A percentile compares a stretch with the other conserved stretches of the same genome.
Conservation (phyloP, 352 stramenopile genomes). For the Pythium phragmitis region DNA sequence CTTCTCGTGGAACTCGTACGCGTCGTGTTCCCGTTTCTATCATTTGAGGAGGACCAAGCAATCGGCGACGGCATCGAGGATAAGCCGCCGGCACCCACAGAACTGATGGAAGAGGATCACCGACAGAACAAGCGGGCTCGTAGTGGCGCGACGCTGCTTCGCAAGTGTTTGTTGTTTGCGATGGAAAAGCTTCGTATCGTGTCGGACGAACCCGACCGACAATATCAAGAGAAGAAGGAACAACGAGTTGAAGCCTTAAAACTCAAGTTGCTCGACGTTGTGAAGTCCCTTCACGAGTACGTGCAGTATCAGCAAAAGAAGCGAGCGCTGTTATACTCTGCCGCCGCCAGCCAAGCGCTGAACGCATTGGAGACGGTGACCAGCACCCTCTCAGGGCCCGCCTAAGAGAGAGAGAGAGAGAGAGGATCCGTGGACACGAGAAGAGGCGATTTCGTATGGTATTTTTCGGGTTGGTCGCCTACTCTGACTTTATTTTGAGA, state of each 20-base stretch:
- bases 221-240: constrained; percentile 1
- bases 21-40: constrained; percentile 14
- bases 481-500: neutral
- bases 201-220: neutral
- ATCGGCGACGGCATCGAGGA: neutral
- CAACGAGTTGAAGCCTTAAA: neutral
- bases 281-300: constrained; percentile 1
- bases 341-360: constrained; percentile 11
- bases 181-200: constrained; percentile 8
- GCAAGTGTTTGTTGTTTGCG: constrained; percentile 23
- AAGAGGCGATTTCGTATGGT: neutral
- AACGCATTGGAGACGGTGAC: constrained; percentile 9
- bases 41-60: constrained; percentile 16
- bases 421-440: neutral
- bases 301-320: constrained; percentile 17
- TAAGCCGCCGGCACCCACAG: neutral
- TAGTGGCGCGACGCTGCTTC: constrained; percentile 21
- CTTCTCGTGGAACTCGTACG: constrained; percentile 23
- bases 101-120: neutral
- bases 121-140: neutral
- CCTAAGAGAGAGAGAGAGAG: neutral
- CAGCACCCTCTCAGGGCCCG: neutral
- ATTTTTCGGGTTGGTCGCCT: neutral
- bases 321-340: constrained; percentile 1
- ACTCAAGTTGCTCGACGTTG: neutral